Percentiles rank a stretch among this genome's conserved stretches.
phyloP scores from a whole-genome alignment of 495 filamentous ascomycete species.

The Penicillium mononematosum region DNA sequence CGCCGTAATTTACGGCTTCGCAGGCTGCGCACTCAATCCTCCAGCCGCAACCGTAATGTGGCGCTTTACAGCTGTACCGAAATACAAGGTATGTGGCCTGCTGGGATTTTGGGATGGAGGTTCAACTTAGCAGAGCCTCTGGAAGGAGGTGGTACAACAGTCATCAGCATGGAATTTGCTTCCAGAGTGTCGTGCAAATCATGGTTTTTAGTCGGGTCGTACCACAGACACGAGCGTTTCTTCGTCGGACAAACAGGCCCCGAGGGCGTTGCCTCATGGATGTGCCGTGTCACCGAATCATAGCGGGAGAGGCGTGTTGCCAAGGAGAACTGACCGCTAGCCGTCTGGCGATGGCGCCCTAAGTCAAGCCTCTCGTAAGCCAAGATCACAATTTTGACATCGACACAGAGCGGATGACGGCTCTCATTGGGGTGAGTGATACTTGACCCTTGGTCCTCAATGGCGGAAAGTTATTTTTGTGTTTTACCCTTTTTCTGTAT shows the following conservation, averaged over 20 bases:
- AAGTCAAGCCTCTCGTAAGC: neutral
- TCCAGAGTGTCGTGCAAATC: neutral
- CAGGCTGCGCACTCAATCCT: neutral
- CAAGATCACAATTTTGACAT: neutral
- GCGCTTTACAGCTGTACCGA: neutral
- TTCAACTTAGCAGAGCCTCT: neutral
- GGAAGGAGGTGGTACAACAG: neutral
- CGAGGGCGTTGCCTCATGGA: neutral
- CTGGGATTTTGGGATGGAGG: neutral
- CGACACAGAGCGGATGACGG: neutral
- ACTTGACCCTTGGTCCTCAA: neutral
- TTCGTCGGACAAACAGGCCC: neutral
- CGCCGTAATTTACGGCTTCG: neutral
- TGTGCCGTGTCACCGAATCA: neutral
- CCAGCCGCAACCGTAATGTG: slow-evolving; percentile 2
- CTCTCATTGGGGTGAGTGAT: neutral
- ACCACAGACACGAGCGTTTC: neutral
- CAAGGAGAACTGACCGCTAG: slow-evolving; percentile 1
- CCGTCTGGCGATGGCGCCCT: neutral
- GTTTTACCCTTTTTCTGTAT: neutral
- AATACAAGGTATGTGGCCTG: neutral
- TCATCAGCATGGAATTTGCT: neutral
- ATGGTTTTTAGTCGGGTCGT: neutral
- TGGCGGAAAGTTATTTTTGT: slow-evolving; percentile 1
- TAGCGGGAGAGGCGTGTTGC: slow-evolving; percentile 1